Conservation (phyloP, 140 eudicot genomes). For the Eryngium alpinum region DNA sequence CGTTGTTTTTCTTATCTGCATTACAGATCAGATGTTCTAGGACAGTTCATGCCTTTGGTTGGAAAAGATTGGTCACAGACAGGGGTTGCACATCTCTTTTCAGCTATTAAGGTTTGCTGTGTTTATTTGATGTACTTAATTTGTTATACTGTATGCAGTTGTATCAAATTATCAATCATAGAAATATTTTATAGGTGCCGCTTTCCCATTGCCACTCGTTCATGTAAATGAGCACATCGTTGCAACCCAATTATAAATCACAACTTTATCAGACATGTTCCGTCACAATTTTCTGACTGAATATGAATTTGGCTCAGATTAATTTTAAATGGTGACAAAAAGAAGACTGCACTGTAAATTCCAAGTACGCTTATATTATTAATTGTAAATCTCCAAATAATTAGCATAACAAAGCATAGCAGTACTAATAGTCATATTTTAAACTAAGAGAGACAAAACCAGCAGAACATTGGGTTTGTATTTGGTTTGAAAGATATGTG, state of each 20-base stretch:
- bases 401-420: neutral
- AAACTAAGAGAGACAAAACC: no score
- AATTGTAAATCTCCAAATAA: neutral
- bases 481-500: no score
- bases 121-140: neutral
- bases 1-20: neutral
- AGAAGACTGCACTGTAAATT: neutral
- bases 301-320: neutral
- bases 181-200: neutral
- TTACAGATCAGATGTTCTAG: constrained; percentile 95
- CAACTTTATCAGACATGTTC: neutral
- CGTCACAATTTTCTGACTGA: neutral
- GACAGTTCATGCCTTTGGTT: constrained; percentile 98
- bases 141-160: neutral
- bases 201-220: neutral
- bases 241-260: neutral
- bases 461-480: no score
- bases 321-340: neutral
- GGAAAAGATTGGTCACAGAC: constrained; percentile 99
- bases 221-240: neutral
- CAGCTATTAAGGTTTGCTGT: constrained; percentile 78
- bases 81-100: constrained; percentile 94
- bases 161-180: no score
- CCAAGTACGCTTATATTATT: neutral
- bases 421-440: no score